Percentiles rank a stretch among this genome's conserved stretches.
Conservation (phyloP, 2,329 filamentous ascomycete species). For the Penicillium polonicum region DNA sequence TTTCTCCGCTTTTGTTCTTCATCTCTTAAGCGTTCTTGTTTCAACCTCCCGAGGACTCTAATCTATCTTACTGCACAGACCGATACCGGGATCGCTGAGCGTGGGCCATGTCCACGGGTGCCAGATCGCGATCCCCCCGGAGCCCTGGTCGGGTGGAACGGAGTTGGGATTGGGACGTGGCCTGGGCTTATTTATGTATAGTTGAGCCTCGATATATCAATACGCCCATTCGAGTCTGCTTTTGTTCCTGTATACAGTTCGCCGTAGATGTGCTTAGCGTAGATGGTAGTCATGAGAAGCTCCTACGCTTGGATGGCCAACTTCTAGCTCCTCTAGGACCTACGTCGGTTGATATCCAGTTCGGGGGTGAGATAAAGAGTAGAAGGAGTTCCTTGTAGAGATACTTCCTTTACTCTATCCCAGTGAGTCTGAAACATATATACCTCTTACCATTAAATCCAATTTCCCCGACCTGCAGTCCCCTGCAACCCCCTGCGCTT, state of each 20-base stretch:
- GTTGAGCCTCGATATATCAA: conserved; percentile 2
- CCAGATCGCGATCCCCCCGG: background rate
- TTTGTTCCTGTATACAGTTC: background rate
- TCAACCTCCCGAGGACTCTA: background rate
- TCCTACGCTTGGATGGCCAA: background rate
- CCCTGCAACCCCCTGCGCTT: background rate
- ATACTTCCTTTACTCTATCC: background rate
- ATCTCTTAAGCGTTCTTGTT: background rate
- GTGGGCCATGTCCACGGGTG: background rate
- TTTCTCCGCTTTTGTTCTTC: background rate
- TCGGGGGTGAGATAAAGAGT: too few relatives aligned
- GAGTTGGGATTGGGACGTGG: background rate
- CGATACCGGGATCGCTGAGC: background rate
- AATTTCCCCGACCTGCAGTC: background rate
- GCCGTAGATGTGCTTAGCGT: background rate
- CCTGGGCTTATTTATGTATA: background rate
- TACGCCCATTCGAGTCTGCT: background rate
- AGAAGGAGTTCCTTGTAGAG: background rate
- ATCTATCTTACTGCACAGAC: background rate
- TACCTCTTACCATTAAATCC: background rate
- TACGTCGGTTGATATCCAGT: background rate
- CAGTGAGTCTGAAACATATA: background rate
- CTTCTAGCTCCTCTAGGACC: background rate
- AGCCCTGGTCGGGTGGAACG: background rate
- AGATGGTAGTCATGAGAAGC: background rate